A percentile compares a stretch with the other conserved stretches of the same genome.
Evolutionary conservation across 805 yeast species (phyloP).

Genomic region (Schizosaccharomyces octosporus): DNA sequence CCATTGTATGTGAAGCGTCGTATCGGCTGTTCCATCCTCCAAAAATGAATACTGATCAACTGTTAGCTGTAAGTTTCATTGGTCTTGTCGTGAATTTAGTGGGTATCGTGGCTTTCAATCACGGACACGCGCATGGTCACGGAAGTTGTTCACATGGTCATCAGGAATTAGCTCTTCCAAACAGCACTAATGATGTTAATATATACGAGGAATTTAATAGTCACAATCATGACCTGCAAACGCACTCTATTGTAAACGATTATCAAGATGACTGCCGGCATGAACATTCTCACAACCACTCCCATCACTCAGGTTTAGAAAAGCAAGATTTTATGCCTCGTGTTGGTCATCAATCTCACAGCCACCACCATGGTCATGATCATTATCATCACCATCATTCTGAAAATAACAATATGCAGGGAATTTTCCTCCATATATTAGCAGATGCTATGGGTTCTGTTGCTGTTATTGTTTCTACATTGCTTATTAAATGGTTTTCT

Average conservation of each 20-base stretch:
- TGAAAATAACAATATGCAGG: slow-evolving; percentile 60
- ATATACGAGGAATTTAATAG: neutral
- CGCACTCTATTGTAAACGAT: neutral
- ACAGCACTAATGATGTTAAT: slow-evolving; percentile 4
- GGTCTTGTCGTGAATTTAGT: slow-evolving; percentile 76
- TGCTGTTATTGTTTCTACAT: slow-evolving; percentile 81
- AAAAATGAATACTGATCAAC: slow-evolving; percentile 51
- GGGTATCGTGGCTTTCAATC: slow-evolving; percentile 86
- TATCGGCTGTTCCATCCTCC: slow-evolving; percentile 64
- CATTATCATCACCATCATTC: slow-evolving; percentile 6
- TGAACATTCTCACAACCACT: neutral
- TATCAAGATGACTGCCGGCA: neutral
- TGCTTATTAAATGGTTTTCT: slow-evolving; percentile 43
- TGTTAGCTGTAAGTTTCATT: slow-evolving; percentile 56
- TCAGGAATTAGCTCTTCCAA: slow-evolving; percentile 1
- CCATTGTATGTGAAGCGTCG: slow-evolving; percentile 65
- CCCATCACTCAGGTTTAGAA: too few species aligned
- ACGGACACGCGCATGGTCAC: slow-evolving; percentile 33
- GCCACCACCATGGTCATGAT: slow-evolving; percentile 5
- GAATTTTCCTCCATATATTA: slow-evolving; percentile 73
- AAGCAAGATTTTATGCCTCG: too few species aligned
- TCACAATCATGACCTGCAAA: neutral
- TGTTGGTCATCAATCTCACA: slow-evolving; percentile 5
- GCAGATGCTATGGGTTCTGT: slow-evolving; percentile 95
- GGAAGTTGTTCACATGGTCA: neutral